phyloP scores from a whole-genome alignment of 768 basidiomycete genomes.

The Daedaleopsis nitida region DNA sequence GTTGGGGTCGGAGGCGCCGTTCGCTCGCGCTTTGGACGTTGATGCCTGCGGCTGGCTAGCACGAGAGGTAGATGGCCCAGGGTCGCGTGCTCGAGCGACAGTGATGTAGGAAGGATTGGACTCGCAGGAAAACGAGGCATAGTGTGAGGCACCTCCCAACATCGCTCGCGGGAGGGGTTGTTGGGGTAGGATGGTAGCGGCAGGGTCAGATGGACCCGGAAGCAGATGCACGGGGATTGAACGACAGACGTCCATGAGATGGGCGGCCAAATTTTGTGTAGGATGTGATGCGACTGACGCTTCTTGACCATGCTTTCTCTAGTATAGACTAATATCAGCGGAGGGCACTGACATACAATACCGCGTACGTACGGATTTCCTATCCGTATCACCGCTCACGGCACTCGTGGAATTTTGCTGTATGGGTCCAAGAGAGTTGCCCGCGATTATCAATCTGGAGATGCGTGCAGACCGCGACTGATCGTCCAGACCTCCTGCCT shows the following conservation, averaged over 20 bases:
- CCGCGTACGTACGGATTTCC: conserved; percentile 53
- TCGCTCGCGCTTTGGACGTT: conserved; percentile 5
- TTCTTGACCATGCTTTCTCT: conserved; percentile 74
- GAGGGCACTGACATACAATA: not conserved
- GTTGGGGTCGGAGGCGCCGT: not conserved
- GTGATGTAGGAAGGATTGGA: conserved; percentile 91
- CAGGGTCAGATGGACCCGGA: conserved; percentile 86
- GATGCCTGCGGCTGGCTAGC: conserved; percentile 15
- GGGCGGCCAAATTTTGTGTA: conserved; percentile 62
- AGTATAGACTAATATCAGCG: conserved; percentile 15
- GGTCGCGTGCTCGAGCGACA: conserved; percentile 37
- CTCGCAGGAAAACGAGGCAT: conserved; percentile 69
- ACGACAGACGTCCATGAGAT: conserved; percentile 74
- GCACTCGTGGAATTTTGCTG: conserved; percentile 30
- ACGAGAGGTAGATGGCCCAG: conserved; percentile 12
- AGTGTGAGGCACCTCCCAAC: conserved; percentile 67
- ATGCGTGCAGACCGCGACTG: conserved; percentile 69
- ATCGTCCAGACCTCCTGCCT: conserved; percentile 71
- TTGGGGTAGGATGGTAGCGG: conserved; percentile 89
- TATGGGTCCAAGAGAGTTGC: conserved; percentile 77
- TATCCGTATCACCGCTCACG: conserved; percentile 40
- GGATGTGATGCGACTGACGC: conserved; percentile 77
- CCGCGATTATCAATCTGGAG: conserved; percentile 85
- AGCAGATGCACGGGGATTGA: conserved; percentile 85
- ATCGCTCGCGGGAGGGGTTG: conserved; percentile 91